Percentiles rank a stretch among this genome's conserved stretches.
Evolutionary conservation across 2,329 filamentous ascomycete genomes (phyloP).

Genomic region (Ceratocystis alfenasii): DNA sequence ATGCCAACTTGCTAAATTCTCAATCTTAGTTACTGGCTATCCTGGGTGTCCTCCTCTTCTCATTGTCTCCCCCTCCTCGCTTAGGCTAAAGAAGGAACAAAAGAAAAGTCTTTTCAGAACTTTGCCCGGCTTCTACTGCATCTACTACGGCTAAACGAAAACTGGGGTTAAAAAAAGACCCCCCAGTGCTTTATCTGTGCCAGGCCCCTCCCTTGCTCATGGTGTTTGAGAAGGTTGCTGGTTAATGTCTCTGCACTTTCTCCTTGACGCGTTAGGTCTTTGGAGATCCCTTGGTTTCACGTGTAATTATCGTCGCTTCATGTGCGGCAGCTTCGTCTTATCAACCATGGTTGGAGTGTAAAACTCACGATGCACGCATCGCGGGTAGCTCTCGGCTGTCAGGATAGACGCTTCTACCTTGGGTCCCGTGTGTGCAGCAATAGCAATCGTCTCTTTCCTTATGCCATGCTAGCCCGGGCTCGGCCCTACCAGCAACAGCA

Average conservation of each 20-base stretch:
- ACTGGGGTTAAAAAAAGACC: not conserved
- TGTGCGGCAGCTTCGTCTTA: not conserved
- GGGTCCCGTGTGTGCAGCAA: too few species aligned
- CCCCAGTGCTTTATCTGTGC: not conserved
- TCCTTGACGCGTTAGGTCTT: not conserved
- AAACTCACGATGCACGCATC: not conserved
- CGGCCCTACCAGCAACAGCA: too few species aligned
- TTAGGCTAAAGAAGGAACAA: not conserved
- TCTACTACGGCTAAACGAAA: not conserved
- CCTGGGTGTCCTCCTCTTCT: too few species aligned
- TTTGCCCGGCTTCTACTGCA: not conserved
- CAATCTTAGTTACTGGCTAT: too few species aligned
- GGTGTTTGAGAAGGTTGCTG: not conserved
- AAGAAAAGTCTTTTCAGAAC: not conserved
- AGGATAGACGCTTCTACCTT: too few species aligned
- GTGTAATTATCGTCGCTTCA: slow-evolving; percentile 6
- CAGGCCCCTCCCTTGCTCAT: not conserved
- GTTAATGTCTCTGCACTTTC: not conserved
- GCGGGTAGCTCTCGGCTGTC: not conserved
- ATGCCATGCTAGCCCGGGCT: too few species aligned
- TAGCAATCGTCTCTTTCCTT: too few species aligned
- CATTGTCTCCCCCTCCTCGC: not conserved
- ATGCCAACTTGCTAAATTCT: too few species aligned
- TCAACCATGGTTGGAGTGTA: not conserved
- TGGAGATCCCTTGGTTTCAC: slow-evolving; percentile 5